A percentile compares a stretch with the other conserved stretches of the same genome.
These are phyloP conservation scores for Sungouiella blattae DNA, from an alignment of 805 yeast species.

Conservation along the genomic window DNA sequence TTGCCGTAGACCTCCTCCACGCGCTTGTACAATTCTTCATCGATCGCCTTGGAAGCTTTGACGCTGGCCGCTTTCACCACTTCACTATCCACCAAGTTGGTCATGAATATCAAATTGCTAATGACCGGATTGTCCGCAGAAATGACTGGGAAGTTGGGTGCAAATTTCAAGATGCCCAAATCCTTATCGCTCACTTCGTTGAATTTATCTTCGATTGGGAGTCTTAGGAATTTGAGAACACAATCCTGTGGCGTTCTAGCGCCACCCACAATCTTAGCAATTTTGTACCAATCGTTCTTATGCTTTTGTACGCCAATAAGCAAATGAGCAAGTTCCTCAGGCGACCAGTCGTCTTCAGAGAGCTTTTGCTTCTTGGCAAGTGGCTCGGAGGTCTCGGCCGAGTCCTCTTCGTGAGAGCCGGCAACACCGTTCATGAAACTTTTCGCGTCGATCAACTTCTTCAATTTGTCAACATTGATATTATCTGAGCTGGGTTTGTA, in stretches of 20 bases:
- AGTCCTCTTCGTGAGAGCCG: neutral
- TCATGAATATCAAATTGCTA: conserved; percentile 85
- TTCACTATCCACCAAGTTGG: conserved; percentile 80
- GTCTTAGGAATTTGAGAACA: conserved; percentile 69
- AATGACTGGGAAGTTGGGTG: conserved; percentile 81
- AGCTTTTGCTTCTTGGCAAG: conserved; percentile 24
- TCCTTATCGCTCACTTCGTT: conserved; percentile 56
- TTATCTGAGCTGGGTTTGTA: conserved; percentile 61
- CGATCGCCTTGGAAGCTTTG: conserved; percentile 52
- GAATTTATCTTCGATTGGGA: conserved; percentile 79
- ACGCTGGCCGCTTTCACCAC: conserved; percentile 79
- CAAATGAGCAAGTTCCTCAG: conserved; percentile 56
- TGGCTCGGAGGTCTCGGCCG: conserved; percentile 9
- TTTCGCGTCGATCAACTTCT: conserved; percentile 19
- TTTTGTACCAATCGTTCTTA: conserved; percentile 76
- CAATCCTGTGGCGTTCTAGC: conserved; percentile 74
- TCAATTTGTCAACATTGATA: conserved; percentile 37
- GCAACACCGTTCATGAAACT: neutral
- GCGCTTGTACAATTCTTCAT: conserved; percentile 39
- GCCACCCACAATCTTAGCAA: conserved; percentile 62
- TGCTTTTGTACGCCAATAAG: conserved; percentile 59
- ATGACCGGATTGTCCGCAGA: conserved; percentile 90
- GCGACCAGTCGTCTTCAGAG: conserved; percentile 53
- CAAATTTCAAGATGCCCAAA: conserved; percentile 60
- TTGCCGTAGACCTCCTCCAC: conserved; percentile 30